Base-by-base conservation (phyloP, 139 green algal genomes). In the Haematococcus lacustris region DNA sequence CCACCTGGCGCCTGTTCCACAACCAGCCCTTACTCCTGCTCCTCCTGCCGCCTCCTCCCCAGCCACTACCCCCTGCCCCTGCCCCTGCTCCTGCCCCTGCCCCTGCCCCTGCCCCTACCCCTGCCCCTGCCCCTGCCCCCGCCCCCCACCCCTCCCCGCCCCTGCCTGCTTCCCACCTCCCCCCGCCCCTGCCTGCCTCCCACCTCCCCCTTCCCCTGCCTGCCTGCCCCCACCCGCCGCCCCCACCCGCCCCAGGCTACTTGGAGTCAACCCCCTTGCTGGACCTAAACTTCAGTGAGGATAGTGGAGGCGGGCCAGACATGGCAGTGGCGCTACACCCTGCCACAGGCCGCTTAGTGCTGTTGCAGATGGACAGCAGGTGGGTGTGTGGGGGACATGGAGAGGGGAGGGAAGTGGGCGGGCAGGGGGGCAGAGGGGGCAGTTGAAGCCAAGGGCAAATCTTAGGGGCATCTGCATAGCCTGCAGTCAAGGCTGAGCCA, bases 261-360 rank as follows among this genome's bases (percentile, higher is more conserved):
- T 79, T 97, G 39, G 86, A 96, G 53, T 76, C 71, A 34, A 94
- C 84, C 0, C 73, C 87, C 0, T 78, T 98, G 67, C 80, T 98
- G 70, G 93, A 97, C 72, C 68, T 97, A 30, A 98, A 98, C 75
- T 93, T 93, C 73, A 62, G 86, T 17, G 93, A 98, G 71, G 93
- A 96, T 38, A 47, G 73, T 3, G 89, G 84, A 2, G 87, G 85
- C 0, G 91, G 91, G 0, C 90, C 90, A 3, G 88, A 97, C 71
- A 71, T 97, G 43, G 77, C 75, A 0, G 73, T 97, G 5, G 93
- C 86, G 0, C 47, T 93, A 57, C 91, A 94, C 38, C 81, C 86
- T 1, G 82, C 83, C 39, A 57, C 80, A 3, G 79, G 89, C 68
- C 81, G 80, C 33, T 66, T 90, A 2, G 74, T 92, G 70, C 77